A percentile compares a stretch with the other conserved stretches of the same genome.
phyloP scores from a whole-genome alignment of 306 rosid genomes.

The Astragalus glycyphyllos region DNA sequence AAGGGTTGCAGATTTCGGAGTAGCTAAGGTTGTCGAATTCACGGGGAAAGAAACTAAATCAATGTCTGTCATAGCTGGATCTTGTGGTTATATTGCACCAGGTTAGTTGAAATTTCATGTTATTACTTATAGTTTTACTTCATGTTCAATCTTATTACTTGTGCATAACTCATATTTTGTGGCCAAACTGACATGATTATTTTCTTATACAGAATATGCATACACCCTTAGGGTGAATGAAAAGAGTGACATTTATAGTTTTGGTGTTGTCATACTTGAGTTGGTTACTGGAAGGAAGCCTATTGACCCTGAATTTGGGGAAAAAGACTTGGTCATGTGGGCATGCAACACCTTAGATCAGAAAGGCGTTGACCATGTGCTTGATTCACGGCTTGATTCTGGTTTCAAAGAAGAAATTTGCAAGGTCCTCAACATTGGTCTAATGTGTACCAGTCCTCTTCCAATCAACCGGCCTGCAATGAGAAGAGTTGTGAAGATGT shows the following conservation, averaged over 20 bases:
- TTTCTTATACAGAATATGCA: slow-evolving; percentile 76
- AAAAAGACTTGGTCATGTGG: slow-evolving; percentile 92
- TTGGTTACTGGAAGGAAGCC: slow-evolving; percentile 78
- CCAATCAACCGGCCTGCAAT: slow-evolving; percentile 74
- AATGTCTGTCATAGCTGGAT: slow-evolving; percentile 90
- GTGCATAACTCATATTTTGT: slow-evolving; percentile 23
- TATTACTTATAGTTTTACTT: slow-evolving; percentile 5
- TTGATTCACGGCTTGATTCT: slow-evolving; percentile 71
- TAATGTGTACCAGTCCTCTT: slow-evolving; percentile 91
- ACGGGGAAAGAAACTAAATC: slow-evolving; percentile 67
- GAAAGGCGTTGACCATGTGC: slow-evolving; percentile 74
- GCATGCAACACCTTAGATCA: slow-evolving; percentile 80
- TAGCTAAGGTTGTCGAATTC: slow-evolving; percentile 78
- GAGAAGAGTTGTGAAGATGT: slow-evolving; percentile 75
- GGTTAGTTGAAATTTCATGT: slow-evolving; percentile 51
- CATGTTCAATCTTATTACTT: slow-evolving; percentile 13
- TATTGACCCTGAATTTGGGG: slow-evolving; percentile 84
- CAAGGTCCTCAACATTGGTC: slow-evolving; percentile 86
- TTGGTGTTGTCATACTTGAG: slow-evolving; percentile 90
- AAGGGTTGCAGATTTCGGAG: slow-evolving; percentile 91
- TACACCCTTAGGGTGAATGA: slow-evolving; percentile 91
- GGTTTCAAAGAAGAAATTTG: slow-evolving; percentile 77
- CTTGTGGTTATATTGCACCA: slow-evolving; percentile 98
- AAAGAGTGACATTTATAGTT: slow-evolving; percentile 94
- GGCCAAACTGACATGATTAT: slow-evolving; percentile 14